Evolutionary conservation across 2,329 filamentous ascomycete genomes (phyloP), one percentile per base, ranked within the genome.

Genomic region (Thelonectria discophora): DNA sequence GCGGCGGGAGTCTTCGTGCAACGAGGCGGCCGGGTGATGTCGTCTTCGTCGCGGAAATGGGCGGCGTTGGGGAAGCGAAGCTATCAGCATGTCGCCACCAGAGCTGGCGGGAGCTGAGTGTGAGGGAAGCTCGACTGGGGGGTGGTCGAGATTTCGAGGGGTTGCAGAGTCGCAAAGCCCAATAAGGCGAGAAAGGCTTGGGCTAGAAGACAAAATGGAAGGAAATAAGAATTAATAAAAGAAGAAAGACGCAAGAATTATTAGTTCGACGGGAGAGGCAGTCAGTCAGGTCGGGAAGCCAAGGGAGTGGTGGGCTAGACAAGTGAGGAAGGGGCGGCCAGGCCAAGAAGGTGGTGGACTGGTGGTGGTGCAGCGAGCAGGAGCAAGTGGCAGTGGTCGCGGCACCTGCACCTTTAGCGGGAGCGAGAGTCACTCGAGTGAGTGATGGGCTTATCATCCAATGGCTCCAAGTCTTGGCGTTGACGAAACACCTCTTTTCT

Each of bases 391-490:
- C 11, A 37, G 34, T 37, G 32, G 32, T 24, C 24, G 24, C 24
- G 7, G 24, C 24, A 24, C 24, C 24, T n/a, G n/a, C n/a, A n/a
- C n/a, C n/a, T n/a, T n/a, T 24, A 24, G 24, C 24, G 24, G 24
- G 24, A 24, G 24, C 24, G 7, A 7, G n/a, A n/a, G n/a, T n/a
- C n/a, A n/a, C n/a, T n/a, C n/a, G n/a, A n/a, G n/a, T n/a, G n/a
- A n/a, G n/a, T n/a, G n/a, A n/a, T 66, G 64, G 63, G 69, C 69
- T 71, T 69, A 71, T 71, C 69, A 67, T 66, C 53, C 49, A 34
- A 11, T 64, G 50, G 45, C 7, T 47, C 21, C 5, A 69, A 62
- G 57, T 56, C 68, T 70, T 70, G 68, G 63, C 63, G 63, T 63
- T 61, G 60, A 61, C 48, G 21, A 58, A 20, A 17, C 34, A 17